These are phyloP conservation scores for Trichoderma erinaceum DNA, from an alignment of 495 filamentous ascomycete genomes.

Conservation along the genomic window DNA sequence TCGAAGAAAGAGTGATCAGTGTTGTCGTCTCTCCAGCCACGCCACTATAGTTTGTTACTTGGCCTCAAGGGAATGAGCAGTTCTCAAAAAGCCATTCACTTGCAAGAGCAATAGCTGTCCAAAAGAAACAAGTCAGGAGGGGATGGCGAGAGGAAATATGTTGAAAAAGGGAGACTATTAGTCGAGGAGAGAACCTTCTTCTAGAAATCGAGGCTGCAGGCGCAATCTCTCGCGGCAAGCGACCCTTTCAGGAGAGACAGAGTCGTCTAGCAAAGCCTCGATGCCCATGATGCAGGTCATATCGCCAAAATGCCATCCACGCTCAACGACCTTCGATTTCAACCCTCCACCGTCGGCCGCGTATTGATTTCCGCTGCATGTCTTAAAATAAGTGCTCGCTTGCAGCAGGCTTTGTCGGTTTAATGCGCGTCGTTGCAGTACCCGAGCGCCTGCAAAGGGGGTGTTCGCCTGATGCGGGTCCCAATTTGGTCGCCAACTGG, in stretches of 20 bases:
- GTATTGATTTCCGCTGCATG: background rate
- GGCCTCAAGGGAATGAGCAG: background rate
- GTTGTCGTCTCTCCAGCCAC: background rate
- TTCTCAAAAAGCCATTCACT: background rate
- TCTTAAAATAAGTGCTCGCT: conserved; percentile 4
- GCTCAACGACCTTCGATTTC: background rate
- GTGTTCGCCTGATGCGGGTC: background rate
- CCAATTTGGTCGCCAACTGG: background rate
- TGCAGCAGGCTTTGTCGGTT: background rate
- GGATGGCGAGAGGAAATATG: background rate
- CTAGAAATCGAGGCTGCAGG: background rate
- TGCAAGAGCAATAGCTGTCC: background rate
- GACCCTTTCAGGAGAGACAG: background rate
- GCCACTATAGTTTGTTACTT: background rate
- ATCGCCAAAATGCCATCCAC: conserved; percentile 2
- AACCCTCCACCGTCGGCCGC: background rate
- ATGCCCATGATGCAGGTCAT: background rate
- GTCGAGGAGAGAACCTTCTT: background rate
- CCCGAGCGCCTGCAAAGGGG: conserved; percentile 8
- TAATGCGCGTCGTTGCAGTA: background rate
- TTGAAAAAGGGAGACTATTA: background rate
- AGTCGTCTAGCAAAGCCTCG: background rate
- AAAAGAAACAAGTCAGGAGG: background rate
- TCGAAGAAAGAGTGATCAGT: background rate
- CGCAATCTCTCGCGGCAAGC: conserved; percentile 8